Evolutionary conservation across 2,329 filamentous ascomycete species (phyloP), one percentile per base, ranked within the genome.

Genomic region (Trichoderma sp.): DNA sequence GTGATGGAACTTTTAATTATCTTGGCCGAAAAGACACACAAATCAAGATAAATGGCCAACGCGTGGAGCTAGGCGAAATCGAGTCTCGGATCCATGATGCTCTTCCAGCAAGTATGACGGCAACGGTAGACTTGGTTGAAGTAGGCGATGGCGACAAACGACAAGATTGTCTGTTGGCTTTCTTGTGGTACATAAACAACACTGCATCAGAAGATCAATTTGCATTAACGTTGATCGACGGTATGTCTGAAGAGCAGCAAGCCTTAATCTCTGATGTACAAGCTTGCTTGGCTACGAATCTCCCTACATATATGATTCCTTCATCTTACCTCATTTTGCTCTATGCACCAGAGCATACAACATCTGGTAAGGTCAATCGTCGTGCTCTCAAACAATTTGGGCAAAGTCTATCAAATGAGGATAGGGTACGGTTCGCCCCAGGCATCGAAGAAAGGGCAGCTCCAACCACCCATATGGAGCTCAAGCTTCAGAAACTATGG

Each of bases 281-380:
- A 21, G 60, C 65, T 5, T 21, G 63, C 3, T 37, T 72, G 4
- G 58, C 29, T 21, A 29, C 62, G 11, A 5, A 49, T 5, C 67
- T 73, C 13, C 72, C 72, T 4, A 29, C 24, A 10, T 74, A 74
- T 59, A 74, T 74, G 72, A 57, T 74, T 19, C 72, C 72, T 1
- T 67, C 72, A 7, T 52, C 68, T 7, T 74, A 67, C 56, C 52
- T 74, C 19, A 67, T 66, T 16, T 73, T 71, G n/a, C 16, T 16
- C 6, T 70, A 67, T 21, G 72, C 72, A 57, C 72, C 72, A 10
- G 52, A 66, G 31, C 70, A 68, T n/a, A 70, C 71, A 14, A 33
- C 56, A 4, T 71, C 72, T 3, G 68, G 64, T 10, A 74, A 74
- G 53, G 35, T 73, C 2, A 67, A 73, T 37, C 58, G 72, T 16